Evolutionary conservation across 352 stramenopile species (phyloP), one percentile per base, ranked within the genome.

Genomic region (Pythium apleroticum): DNA sequence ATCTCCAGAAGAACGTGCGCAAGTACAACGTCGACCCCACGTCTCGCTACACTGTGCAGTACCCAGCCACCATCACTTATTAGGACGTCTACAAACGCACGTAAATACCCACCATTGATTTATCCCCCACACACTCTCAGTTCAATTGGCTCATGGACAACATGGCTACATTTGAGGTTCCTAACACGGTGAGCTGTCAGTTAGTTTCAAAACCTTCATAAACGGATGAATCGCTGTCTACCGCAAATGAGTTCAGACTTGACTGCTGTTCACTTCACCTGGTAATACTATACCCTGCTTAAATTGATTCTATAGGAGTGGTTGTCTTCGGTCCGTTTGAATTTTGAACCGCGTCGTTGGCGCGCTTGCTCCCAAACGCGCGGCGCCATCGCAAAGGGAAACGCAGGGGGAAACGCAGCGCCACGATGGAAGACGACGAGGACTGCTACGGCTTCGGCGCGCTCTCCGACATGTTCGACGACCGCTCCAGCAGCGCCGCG

Each of bases 1-100:
- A 90, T 61, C 72, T 93, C 52, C 81, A 91, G 70, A 88, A 86
- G 71, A 93, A 93, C 41, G 81, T 91, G 46, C 82, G 82, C 69
- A 90, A 91, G 74, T 93, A 91, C 79, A 87, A 72, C 28, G 77
- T 86, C 58, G 85, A 93, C 56, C 84, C 85, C 11, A 77, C 80
- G 57, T 84, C 85, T 15, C 80, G 85, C 17, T 93, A 93, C 70
- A 86, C 76, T n/a, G 76, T 91, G 65, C 86, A 86, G 70, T 91
- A 88, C 68, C 80, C 82, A 25, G 63, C 68, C 8, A 57, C 62
- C 19, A 60, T 74, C 50, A 62, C 53, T 20, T 72, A 68, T 57
- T 72, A 71, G 58, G 24, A 27, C 24, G 11, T 25, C 14, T 25
- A 22, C 15, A 24, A 19, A 5, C 12, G 6, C 50, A 57, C 25